A percentile compares a stretch with the other conserved stretches of the same genome.
These are phyloP conservation scores for Aspergillus persii DNA, from an alignment of 2,329 filamentous ascomycete genomes.

Conservation along the genomic window DNA sequence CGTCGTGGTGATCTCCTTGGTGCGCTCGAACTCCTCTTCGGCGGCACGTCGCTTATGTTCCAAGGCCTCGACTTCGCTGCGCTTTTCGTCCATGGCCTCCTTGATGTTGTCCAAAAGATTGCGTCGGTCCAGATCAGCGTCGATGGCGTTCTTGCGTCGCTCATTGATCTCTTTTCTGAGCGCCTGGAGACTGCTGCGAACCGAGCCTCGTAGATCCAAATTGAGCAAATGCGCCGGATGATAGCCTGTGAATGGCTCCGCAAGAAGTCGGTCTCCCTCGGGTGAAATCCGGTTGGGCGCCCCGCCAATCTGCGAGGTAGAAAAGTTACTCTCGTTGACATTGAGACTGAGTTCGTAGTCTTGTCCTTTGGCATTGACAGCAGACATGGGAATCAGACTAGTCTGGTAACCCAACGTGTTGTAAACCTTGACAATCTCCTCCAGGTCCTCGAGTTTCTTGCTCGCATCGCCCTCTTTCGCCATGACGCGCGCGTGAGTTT, in stretches of 20 bases:
- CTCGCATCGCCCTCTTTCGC: slow-evolving; percentile 89
- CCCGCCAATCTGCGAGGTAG: slow-evolving; percentile 55
- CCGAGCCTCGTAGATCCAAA: slow-evolving; percentile 77
- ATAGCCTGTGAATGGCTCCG: slow-evolving; percentile 80
- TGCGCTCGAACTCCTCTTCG: slow-evolving; percentile 90
- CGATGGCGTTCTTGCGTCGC: slow-evolving; percentile 74
- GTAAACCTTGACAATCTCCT: slow-evolving; percentile 83
- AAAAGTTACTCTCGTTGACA: slow-evolving; percentile 80
- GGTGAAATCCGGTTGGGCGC: slow-evolving; percentile 48
- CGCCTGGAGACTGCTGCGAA: slow-evolving; percentile 73
- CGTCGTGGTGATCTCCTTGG: slow-evolving; percentile 80
- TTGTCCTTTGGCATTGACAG: slow-evolving; percentile 77
- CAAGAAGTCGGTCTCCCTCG: slow-evolving; percentile 73
- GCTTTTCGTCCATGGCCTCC: slow-evolving; percentile 95
- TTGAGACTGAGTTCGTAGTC: slow-evolving; percentile 83
- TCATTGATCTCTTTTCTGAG: slow-evolving; percentile 92
- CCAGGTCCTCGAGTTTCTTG: slow-evolving; percentile 84
- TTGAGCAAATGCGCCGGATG: slow-evolving; percentile 86
- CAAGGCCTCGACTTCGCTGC: slow-evolving; percentile 85
- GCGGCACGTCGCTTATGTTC: slow-evolving; percentile 84
- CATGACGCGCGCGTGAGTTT: slow-evolving; percentile 75
- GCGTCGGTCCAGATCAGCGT: slow-evolving; percentile 90
- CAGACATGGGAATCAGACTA: slow-evolving; percentile 79
- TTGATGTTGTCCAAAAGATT: slow-evolving; percentile 92
- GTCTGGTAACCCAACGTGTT: slow-evolving; percentile 94